These are phyloP conservation scores for Aspergillus campestris DNA, from an alignment of 495 filamentous ascomycete genomes.

Conservation along the genomic window DNA sequence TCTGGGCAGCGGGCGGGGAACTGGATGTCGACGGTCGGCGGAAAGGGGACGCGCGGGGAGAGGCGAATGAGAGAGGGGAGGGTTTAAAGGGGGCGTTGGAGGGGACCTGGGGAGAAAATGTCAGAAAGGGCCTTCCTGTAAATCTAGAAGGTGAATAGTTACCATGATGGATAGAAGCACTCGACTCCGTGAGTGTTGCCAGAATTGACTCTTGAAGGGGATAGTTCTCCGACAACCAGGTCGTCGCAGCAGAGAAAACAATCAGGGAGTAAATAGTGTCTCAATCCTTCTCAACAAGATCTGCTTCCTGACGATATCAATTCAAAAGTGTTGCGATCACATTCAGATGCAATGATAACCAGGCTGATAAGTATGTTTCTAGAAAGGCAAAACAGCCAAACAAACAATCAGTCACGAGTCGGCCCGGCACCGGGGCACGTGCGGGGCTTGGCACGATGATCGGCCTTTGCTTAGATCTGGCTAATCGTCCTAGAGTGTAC, in stretches of 20 bases:
- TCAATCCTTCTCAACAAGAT: too few species aligned
- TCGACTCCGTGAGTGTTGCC: background rate
- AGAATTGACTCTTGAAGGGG: background rate
- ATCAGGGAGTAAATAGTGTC: too few species aligned
- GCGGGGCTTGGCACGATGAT: constrained; percentile 6
- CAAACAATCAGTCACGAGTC: constrained; percentile 23
- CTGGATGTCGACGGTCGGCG: constrained; percentile 49
- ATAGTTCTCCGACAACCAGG: too few species aligned
- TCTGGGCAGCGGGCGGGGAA: constrained; percentile 29
- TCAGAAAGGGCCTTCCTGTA: background rate
- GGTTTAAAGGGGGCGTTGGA: constrained; percentile 55
- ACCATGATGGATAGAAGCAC: constrained; percentile 27
- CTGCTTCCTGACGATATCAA: too few species aligned
- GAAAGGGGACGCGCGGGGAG: constrained; percentile 67
- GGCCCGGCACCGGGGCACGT: constrained; percentile 23
- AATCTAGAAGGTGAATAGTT: background rate
- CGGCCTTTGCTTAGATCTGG: background rate
- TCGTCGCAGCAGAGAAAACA: too few species aligned
- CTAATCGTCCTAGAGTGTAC: background rate
- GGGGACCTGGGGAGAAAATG: constrained; percentile 16
- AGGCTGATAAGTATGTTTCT: constrained; percentile 1
- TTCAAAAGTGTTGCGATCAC: background rate
- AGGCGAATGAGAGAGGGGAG: constrained; percentile 60
- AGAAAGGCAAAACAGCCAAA: constrained; percentile 14
- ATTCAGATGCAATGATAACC: background rate